Percentiles rank a stretch among this genome's conserved stretches.
Conservation (phyloP, 805 yeast genomes). For the Cyberlindnera amylophila region DNA sequence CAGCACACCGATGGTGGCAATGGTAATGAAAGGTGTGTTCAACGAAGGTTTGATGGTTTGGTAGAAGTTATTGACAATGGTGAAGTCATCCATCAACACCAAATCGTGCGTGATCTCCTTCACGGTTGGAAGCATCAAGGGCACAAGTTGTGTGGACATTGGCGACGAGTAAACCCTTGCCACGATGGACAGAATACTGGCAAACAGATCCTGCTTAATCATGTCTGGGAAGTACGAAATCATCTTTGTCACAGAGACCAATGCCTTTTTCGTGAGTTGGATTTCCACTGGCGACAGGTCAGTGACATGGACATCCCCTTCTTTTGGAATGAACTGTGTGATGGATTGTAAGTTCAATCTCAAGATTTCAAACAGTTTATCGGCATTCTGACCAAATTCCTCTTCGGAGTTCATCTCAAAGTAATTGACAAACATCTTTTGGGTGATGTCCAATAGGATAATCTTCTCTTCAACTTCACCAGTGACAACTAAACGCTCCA, state of each 20-base stretch:
- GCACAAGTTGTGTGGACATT: slow-evolving; percentile 40
- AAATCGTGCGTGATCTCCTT: slow-evolving; percentile 41
- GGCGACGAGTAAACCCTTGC: slow-evolving; percentile 30
- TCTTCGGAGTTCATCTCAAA: slow-evolving; percentile 35
- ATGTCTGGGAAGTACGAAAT: slow-evolving; percentile 60
- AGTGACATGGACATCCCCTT: slow-evolving; percentile 36
- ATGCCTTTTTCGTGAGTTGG: slow-evolving; percentile 43
- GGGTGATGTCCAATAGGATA: slow-evolving; percentile 51
- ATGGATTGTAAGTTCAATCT: slow-evolving; percentile 66
- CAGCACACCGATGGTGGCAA: slow-evolving; percentile 42
- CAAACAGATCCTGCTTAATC: slow-evolving; percentile 65
- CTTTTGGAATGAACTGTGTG: slow-evolving; percentile 49
- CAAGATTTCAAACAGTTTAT: slow-evolving; percentile 77
- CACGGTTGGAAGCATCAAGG: slow-evolving; percentile 49
- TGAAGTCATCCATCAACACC: slow-evolving; percentile 27
- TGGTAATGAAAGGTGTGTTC: slow-evolving; percentile 17
- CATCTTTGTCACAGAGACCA: slow-evolving; percentile 56
- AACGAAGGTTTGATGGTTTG: slow-evolving; percentile 32
- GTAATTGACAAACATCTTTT: slow-evolving; percentile 48
- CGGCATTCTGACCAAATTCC: slow-evolving; percentile 54
- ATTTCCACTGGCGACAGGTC: slow-evolving; percentile 30
- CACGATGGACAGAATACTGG: slow-evolving; percentile 59
- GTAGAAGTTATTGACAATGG: slow-evolving; percentile 35
- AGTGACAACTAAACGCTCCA: slow-evolving; percentile 66
- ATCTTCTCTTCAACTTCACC: slow-evolving; percentile 45